Percentiles rank a stretch among this genome's conserved stretches.
Conservation (phyloP, 2,329 filamentous ascomycete genomes). For the Colletotrichum caudatum region DNA sequence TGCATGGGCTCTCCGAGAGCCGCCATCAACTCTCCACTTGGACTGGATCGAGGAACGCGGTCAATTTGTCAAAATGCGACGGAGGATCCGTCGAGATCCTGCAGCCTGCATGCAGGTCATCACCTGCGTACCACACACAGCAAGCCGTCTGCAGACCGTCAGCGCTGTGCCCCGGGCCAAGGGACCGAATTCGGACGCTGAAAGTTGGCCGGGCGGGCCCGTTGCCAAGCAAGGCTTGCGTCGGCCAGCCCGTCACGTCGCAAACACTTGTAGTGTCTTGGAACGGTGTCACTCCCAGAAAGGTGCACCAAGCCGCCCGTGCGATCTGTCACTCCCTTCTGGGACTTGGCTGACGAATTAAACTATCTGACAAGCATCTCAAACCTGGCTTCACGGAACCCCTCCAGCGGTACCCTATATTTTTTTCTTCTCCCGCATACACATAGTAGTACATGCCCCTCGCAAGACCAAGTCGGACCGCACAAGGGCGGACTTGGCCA, state of each 20-base stretch:
- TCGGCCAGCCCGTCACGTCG: not conserved
- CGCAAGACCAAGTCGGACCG: conserved; percentile 18
- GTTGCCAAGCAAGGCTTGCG: not conserved
- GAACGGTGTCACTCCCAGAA: not conserved
- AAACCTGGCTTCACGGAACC: conserved; percentile 22
- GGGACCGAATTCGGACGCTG: not conserved
- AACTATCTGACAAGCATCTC: conserved; percentile 3
- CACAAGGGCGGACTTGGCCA: not conserved
- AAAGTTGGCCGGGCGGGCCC: not conserved
- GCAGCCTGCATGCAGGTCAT: not conserved
- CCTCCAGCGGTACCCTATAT: conserved; percentile 29
- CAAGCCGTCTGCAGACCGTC: not conserved
- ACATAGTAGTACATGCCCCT: not conserved
- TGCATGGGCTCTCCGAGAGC: not conserved
- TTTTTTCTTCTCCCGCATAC: not conserved
- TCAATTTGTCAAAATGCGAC: conserved; percentile 3
- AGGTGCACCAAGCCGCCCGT: conserved; percentile 2
- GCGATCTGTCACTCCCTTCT: conserved; percentile 13
- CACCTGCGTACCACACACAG: not conserved
- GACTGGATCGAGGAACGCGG: not conserved
- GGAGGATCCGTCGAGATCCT: not conserved
- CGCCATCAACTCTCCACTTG: not conserved
- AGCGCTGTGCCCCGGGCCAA: not conserved
- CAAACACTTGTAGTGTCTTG: not conserved
- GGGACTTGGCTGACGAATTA: conserved; percentile 13